Evolutionary conservation across 176 grass and related monocot genomes (phyloP).

Genomic region (Saccharum spontaneum): DNA sequence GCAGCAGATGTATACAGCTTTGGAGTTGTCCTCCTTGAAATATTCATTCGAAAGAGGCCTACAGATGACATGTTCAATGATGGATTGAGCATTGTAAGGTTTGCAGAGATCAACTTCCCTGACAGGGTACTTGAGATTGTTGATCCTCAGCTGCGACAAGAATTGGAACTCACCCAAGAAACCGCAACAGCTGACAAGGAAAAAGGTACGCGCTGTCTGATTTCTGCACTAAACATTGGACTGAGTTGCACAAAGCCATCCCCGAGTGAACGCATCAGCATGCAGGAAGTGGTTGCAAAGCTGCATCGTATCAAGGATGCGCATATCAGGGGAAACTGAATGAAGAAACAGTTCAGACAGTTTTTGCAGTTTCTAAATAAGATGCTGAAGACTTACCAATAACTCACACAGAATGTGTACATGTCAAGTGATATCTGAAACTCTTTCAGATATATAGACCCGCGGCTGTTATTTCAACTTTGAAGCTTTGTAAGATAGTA

Average conservation of each 20-base stretch:
- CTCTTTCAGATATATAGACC: no score
- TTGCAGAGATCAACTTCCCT: conserved; percentile 4
- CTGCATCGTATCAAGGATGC: not conserved
- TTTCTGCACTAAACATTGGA: not conserved
- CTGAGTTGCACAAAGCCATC: not conserved
- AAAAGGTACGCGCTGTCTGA: not conserved
- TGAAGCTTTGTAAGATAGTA: no score
- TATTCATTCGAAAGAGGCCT: conserved; percentile 8
- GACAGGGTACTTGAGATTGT: not conserved
- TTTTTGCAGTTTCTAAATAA: no score
- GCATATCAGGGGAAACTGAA: not conserved
- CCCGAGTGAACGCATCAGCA: not conserved
- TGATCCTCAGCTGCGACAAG: not conserved
- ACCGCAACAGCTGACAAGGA: not conserved
- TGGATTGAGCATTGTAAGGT: conserved; percentile 9
- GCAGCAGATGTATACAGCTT: conserved; percentile 34
- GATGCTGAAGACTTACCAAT: no score
- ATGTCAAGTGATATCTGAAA: no score
- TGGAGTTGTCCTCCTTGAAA: conserved; percentile 17
- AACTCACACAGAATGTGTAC: no score
- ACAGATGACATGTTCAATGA: conserved; percentile 13
- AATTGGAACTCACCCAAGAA: not conserved
- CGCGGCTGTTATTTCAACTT: no score
- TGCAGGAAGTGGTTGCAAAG: not conserved
- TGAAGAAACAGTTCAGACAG: not conserved